Base-by-base conservation (phyloP, 352 stramenopile genomes). In the Pythium insidiosum region DNA sequence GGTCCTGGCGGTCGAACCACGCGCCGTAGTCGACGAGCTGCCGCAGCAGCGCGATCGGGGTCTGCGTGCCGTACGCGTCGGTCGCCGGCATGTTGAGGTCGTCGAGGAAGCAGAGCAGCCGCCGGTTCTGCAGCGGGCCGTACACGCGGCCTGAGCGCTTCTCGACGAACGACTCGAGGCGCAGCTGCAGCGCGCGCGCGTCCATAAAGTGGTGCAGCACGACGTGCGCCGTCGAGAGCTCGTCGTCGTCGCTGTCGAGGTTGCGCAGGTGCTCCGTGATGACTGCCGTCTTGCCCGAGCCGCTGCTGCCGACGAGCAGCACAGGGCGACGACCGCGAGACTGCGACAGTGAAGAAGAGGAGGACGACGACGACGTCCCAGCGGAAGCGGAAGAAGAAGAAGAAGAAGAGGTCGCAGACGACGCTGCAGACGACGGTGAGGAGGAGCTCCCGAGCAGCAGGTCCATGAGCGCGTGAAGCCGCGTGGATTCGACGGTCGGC, bases 21-120 rank as follows among this genome's bases (percentile, higher is more conserved):
- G 76, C 71, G 11, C 67, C 64, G 45, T 97, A 96, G 47, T 97
- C 90, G 64, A 97, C 93, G 52, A 83, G 92, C 54, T 96, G 88
- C 2, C 89, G 69, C 28, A 97, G 43, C 13, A 97, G 58, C 1
- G 84, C 87, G 6, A 96, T 69, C 0, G 88, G 68, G 0, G 88
- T 95, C 43, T 97, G 90, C 2, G 88, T 96, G 6, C 86, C 88
- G 48, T 95, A 97, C 25, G 70, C 55, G 46, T 97, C 88, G 0
- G 86, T 62, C 18, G 67, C 71, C 2, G 88, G 83, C 81, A 96
- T 92, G 50, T 96, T 96, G 12, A 96, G 43, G 42, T 97, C 86
- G 48, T 96, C 86, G 1, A 97, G 53, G 36, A 96, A 97, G 42
- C 94, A 95, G 10, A 96, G 58, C 0, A 96, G 60, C 6, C 68